phyloP scores from a whole-genome alignment of 306 rosid genomes.

The Glycine latifolia region DNA sequence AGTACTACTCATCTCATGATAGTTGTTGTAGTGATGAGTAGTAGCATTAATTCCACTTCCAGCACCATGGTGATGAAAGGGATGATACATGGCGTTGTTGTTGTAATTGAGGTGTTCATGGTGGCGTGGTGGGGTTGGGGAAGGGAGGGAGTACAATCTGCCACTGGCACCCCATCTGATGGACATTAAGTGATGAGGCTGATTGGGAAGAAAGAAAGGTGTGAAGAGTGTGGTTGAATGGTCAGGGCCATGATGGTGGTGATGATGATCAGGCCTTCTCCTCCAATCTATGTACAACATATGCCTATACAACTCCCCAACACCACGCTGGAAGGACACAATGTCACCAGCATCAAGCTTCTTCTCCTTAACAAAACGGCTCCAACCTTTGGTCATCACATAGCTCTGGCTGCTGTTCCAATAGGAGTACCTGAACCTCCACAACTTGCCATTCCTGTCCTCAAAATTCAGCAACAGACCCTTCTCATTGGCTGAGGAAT shows the following conservation, averaged over 20 bases:
- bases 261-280: conserved; percentile 51
- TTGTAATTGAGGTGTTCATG: conserved; percentile 46
- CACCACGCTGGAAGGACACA: conserved; percentile 83
- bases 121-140: conserved; percentile 31
- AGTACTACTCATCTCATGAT: conserved; percentile 34
- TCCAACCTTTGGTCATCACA: conserved; percentile 96
- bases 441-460: conserved; percentile 72
- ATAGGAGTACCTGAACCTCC: conserved; percentile 91
- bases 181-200: conserved; percentile 47
- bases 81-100: conserved; percentile 47
- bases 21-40: conserved; percentile 29
- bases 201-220: conserved; percentile 56
- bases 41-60: conserved; percentile 1
- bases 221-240: conserved; percentile 35
- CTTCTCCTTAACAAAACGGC: conserved; percentile 91
- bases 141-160: conserved; percentile 58
- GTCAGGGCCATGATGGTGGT: conserved; percentile 36
- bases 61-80: conserved; percentile 34
- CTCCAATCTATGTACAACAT: conserved; percentile 78
- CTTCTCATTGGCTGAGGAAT: conserved; percentile 74
- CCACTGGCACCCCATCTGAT: conserved; percentile 54
- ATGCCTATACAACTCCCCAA: conserved; percentile 62
- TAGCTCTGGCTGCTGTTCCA: conserved; percentile 97
- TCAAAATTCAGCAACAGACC: conserved; percentile 77
- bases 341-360: conserved; percentile 85